Evolutionary conservation across 2,329 filamentous ascomycete genomes (phyloP).

Genomic region (Rosellinia necatrix): DNA sequence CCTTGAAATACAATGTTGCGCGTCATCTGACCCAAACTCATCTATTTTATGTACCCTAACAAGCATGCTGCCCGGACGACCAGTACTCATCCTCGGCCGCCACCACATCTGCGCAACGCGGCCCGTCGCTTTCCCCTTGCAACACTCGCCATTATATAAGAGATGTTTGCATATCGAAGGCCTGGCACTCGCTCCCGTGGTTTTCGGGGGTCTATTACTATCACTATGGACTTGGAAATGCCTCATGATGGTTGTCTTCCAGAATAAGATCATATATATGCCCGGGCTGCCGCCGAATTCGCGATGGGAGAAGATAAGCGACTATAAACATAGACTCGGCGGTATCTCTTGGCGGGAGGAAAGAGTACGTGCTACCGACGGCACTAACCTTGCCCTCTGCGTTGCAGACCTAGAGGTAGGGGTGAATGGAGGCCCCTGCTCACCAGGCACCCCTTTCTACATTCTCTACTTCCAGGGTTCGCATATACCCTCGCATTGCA

Average conservation of each 20-base stretch:
- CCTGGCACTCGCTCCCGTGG: conserved; percentile 65
- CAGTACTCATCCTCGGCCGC: conserved; percentile 17
- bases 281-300: conserved; percentile 75
- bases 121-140: conserved; percentile 26
- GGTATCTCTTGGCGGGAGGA: conserved; percentile 71
- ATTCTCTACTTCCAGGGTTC: conserved; percentile 62
- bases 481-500: conserved; percentile 32
- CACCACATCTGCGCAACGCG: conserved; percentile 25
- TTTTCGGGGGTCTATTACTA: conserved; percentile 69
- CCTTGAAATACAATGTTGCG: too few relatives aligned
- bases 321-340: conserved; percentile 63
- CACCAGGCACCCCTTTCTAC: conserved; percentile 49
- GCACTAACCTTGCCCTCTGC: conserved; percentile 60
- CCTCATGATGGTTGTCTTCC: conserved; percentile 74
- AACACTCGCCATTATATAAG: conserved; percentile 30
- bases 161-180: conserved; percentile 45
- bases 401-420: conserved; percentile 37
- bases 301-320: conserved; percentile 66
- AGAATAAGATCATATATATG: conserved; percentile 84
- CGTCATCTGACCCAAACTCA: too few relatives aligned
- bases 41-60: too few relatives aligned
- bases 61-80: conserved; percentile 29
- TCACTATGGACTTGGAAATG: conserved; percentile 71
- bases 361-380: conserved; percentile 64
- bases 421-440: conserved; percentile 15